Evolutionary conservation across 352 stramenopile genomes (phyloP), one percentile per base, ranked within the genome.

Genomic region (Phytophthora crassamura): DNA sequence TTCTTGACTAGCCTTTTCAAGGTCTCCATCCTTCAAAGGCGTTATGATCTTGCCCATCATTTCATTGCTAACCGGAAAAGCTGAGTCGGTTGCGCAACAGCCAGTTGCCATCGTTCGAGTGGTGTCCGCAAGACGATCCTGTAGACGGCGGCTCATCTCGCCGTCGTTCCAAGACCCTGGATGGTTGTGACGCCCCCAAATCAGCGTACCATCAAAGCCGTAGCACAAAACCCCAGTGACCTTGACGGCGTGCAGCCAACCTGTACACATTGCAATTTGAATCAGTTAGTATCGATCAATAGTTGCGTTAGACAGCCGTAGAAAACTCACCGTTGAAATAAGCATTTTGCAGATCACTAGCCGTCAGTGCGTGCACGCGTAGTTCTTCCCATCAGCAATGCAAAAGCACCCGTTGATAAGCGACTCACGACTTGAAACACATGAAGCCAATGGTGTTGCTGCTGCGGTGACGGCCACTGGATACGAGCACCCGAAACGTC

Each of bases 151-250:
- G 33, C 54, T 62, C 33, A 50, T 62, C 12, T 62, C 54, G 8
- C 41, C 54, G 38, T 62, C 54, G 8, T 62, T 62, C 41, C 54
- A 62, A 4, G 41, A 61, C 1, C 53, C 53, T 1, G 53, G 41
- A 16, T 18, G 22, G 18, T 48, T 52, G 32, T 51, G 53, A 2
- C 41, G 40, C 4, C 53, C 40, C 53, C 53, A 52, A 3, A 61
- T 30, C 18, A 47, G 22, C 8, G 54, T 52, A 28, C 41, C 42
- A 25, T 62, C 42, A 20, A 47, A 51, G 2, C 54, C 54, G 22
- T 53, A 50, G 14, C 34, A 53, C 7, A 51, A 40, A 16, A 39
- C 30, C 3, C 52, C 52, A 9, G 52, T 51, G 2, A 50, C 30
- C 45, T 40, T 42, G 15, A 51, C 39, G 6, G 15, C 16, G 8